Evolutionary conservation across 2,329 filamentous ascomycete species (phyloP).

Genomic region (Penicillium sp.): DNA sequence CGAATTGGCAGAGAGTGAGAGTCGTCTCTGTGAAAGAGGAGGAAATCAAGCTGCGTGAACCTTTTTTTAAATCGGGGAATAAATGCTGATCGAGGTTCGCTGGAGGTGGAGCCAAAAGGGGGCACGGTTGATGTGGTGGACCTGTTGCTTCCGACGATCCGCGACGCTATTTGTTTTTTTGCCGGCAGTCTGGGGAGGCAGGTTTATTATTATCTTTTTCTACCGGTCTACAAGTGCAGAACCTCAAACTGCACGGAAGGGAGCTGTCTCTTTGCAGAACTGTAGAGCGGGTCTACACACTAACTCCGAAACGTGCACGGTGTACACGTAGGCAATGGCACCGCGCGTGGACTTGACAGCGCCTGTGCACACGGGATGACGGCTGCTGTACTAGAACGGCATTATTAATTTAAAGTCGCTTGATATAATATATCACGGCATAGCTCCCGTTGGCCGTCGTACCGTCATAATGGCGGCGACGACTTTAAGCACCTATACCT

Average conservation of each 20-base stretch:
- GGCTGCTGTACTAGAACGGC: background rate
- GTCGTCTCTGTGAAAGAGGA: background rate
- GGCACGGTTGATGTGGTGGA: conserved; percentile 14
- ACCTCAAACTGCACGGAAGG: background rate
- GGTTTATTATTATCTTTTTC: background rate
- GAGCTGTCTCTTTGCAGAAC: background rate
- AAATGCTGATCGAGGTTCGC: conserved; percentile 13
- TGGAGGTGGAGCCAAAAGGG: conserved; percentile 19
- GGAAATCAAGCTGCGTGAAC: background rate
- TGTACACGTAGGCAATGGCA: background rate
- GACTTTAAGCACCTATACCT: no score
- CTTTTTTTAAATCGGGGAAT: conserved; percentile 2
- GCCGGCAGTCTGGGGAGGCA: background rate
- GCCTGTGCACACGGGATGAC: background rate
- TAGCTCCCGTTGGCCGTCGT: conserved; percentile 10
- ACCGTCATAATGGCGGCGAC: conserved; percentile 8
- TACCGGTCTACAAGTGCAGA: background rate
- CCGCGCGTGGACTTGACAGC: background rate
- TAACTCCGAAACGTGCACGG: background rate
- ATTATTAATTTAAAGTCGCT: background rate
- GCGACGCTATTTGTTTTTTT: conserved; percentile 9
- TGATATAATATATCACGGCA: background rate
- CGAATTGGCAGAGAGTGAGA: background rate
- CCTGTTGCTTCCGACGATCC: conserved; percentile 10
- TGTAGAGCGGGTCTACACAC: background rate